Evolutionary conservation across 2,329 filamentous ascomycete species (phyloP), one percentile per base, ranked within the genome.

Genomic region (Emergomyces orientalis): DNA sequence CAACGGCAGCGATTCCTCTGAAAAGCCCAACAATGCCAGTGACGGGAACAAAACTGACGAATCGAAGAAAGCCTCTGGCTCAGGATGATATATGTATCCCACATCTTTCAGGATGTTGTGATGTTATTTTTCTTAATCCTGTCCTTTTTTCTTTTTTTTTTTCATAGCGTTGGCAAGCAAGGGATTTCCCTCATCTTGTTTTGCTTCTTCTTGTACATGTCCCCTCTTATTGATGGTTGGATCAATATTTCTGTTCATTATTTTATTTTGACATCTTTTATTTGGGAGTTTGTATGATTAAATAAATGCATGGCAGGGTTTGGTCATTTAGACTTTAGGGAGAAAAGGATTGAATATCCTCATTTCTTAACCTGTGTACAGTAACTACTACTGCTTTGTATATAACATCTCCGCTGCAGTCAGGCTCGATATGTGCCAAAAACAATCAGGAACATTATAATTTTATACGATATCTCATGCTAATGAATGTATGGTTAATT

Each of bases 81-180:
- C 74, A 47, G 73, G 70, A 51, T 78, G 66, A 73, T 55, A 25
- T n/a, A 49, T 47, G n/a, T 47, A 32, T n/a, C 39, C 25, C 2
- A 17, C 22, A 19, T n/a, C 25, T 47, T 22, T n/a, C 5, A 54
- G 11, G 17, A 37, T 25, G 43, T 19, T 25, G 22, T 25, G n/a
- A 11, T 39, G 37, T 61, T 19, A 49, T 27, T 1, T 37, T 22
- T 11, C 19, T 22, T 39, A 6, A 22, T 39, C n/a, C 9, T 61
- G 41, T 56, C 27, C 52, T 60, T 7, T 52, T n/a, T 27, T 60
- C 30, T 49, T 59, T 25, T 22, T 37, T 67, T 63, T 66, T 65
- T 69, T 73, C 73, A 75, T 75, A 75, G 74, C 73, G 73, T 68
- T 69, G 73, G 73, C 73, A 72, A 73, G 69, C 69, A 70, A 66